A percentile compares a stretch with the other conserved stretches of the same genome.
These are phyloP conservation scores for Scheffersomyces insectosa DNA, from an alignment of 1,139 yeast species.

Conservation along the genomic window DNA sequence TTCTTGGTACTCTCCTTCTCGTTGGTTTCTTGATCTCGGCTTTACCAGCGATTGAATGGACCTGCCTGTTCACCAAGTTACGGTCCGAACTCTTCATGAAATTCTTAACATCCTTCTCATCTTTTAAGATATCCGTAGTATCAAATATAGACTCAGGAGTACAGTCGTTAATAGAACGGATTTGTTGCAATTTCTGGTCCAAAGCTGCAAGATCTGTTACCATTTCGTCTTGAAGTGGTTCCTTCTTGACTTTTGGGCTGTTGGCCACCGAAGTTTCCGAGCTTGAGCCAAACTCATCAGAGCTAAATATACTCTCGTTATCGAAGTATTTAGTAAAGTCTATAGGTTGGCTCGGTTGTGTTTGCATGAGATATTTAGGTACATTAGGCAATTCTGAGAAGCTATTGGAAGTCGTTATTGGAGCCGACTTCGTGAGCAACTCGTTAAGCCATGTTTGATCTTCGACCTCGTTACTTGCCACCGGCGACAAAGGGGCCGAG, in stretches of 20 bases:
- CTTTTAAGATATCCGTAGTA: conserved; percentile 24
- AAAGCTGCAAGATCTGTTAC: conserved; percentile 13
- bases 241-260: conserved; percentile 13
- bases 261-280: conserved; percentile 8
- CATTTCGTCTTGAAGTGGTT: conserved; percentile 4
- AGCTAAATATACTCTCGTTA: conserved; percentile 9
- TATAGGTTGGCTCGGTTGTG: background rate
- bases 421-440: conserved; percentile 19
- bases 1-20: conserved; percentile 55
- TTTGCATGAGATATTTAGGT: background rate
- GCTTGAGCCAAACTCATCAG: conserved; percentile 5
- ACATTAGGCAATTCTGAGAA: background rate
- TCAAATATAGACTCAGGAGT: conserved; percentile 24
- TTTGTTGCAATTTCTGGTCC: conserved; percentile 14
- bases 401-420: conserved; percentile 19
- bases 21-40: conserved; percentile 7
- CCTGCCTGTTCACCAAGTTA: background rate
- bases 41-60: background rate
- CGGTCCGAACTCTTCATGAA: background rate
- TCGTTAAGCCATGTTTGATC: conserved; percentile 23
- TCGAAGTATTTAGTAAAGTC: conserved; percentile 7
- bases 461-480: conserved; percentile 9
- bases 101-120: conserved; percentile 5
- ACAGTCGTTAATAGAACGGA: conserved; percentile 13
- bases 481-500: conserved; percentile 18